A percentile compares a stretch with the other conserved stretches of the same genome.
These are phyloP conservation scores for Fusarium fujikuroi DNA, from an alignment of 2,329 filamentous ascomycete species.

Conservation along the genomic window DNA sequence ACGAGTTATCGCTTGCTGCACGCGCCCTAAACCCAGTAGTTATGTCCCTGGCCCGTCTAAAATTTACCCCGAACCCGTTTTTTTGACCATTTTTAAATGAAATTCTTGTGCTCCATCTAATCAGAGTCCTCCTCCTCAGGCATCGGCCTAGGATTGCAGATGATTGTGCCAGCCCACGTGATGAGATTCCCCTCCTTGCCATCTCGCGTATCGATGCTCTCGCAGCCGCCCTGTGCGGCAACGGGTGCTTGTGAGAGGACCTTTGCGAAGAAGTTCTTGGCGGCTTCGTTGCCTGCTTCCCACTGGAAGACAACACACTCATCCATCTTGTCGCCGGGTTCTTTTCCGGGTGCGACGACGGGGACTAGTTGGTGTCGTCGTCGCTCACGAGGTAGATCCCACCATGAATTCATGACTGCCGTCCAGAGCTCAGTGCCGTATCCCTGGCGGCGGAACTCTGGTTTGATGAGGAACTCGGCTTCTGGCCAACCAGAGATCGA, in stretches of 20 bases:
- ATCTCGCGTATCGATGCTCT: constrained; percentile 27
- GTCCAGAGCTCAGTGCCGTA: constrained; percentile 30
- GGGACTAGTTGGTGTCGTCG: constrained; percentile 25
- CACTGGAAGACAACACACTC: constrained; percentile 28
- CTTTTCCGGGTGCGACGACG: background rate
- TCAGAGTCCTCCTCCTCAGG: constrained; percentile 8
- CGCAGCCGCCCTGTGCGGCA: constrained; percentile 15
- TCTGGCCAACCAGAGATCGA: constrained; percentile 33
- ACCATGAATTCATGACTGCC: constrained; percentile 31
- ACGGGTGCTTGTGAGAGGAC: constrained; percentile 22
- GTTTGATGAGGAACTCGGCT: constrained; percentile 33
- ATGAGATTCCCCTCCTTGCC: constrained; percentile 24
- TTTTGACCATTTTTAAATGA: background rate
- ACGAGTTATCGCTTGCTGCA: constrained; percentile 8
- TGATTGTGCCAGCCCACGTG: constrained; percentile 14
- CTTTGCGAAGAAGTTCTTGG: constrained; percentile 28
- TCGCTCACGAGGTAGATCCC: constrained; percentile 26
- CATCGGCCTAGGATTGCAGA: constrained; percentile 8
- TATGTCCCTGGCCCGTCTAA: background rate
- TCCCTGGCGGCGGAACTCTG: constrained; percentile 25
- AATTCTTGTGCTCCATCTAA: background rate
- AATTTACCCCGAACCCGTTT: background rate
- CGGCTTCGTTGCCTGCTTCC: constrained; percentile 23
- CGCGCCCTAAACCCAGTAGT: background rate
- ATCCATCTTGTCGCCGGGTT: constrained; percentile 22